Conservation (phyloP, 352 stramenopile species). For the Globisporangium cederbergense region DNA sequence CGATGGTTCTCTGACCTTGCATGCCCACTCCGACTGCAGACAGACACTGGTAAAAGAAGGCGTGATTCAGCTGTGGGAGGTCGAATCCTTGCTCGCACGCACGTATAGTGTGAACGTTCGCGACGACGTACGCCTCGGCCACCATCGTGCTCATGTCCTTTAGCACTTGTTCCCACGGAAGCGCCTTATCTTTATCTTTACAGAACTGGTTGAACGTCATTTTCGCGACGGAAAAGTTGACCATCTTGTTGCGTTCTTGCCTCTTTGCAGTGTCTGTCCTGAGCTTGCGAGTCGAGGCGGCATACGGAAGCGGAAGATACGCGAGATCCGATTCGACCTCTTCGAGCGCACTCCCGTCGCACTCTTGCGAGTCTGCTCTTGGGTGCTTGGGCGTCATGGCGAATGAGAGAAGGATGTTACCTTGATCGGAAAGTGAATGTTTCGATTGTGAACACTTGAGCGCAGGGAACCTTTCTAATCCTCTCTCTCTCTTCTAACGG, state of each 20-base stretch:
- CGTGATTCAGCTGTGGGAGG: conserved; percentile 1
- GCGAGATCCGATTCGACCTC: not conserved
- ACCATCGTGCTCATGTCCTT: conserved; percentile 8
- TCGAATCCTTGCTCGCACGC: not conserved
- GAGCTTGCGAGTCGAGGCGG: not conserved
- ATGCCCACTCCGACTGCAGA: not conserved
- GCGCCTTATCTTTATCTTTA: not conserved
- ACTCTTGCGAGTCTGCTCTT: too few relatives aligned
- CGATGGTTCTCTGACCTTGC: not conserved
- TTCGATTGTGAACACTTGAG: too few relatives aligned
- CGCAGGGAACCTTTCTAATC: too few relatives aligned
- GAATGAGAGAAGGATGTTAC: too few relatives aligned
- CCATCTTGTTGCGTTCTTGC: not conserved
- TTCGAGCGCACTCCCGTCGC: too few relatives aligned
- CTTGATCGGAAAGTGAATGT: too few relatives aligned
- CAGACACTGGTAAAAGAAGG: conserved; percentile 7
- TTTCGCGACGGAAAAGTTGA: conserved; percentile 3
- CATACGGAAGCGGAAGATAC: conserved; percentile 1
- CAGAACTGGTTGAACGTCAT: conserved; percentile 7
- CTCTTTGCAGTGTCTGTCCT: not conserved
- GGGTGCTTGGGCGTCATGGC: too few relatives aligned
- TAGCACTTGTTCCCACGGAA: conserved; percentile 12
- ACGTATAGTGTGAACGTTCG: conserved; percentile 7
- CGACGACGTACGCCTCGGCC: conserved; percentile 7
- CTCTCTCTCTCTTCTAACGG: too few relatives aligned